Evolutionary conservation across 2,329 filamentous ascomycete genomes (phyloP), one percentile per base, ranked within the genome.

Genomic region (Orbilia ellipsospora): DNA sequence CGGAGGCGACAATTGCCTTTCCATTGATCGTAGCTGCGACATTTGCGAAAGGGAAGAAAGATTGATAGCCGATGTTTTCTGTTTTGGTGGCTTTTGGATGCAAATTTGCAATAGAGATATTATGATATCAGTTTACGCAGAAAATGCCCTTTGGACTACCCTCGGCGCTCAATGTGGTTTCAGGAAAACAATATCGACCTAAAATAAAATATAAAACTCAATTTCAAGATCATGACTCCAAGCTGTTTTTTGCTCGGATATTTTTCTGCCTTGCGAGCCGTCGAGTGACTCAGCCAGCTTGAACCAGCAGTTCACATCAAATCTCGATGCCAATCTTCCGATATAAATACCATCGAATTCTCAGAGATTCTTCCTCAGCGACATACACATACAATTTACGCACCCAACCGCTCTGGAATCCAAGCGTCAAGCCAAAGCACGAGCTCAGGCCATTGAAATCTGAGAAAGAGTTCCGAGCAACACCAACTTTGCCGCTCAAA

Each of bases 11-110:
- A 0, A 84, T 90, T 15, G 89, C 86, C 15, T 90, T 90, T 79
- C 89, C 89, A 6, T 82, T 91, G 77, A 89, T 91, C 77, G 88
- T 90, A 8, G 89, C 89, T 3, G 87, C 87, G 16, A 89, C 88
- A 0, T 90, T 90, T 82, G 88, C 88, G n/a, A 86, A 82, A 60
- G 70, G 63, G 0, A 74, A 74, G 50, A 18, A 36, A 6, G 10
- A 36, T 48, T 48, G 44, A 48, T 48, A 48, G 44, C 16, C 16
- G 44, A 48, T n/a, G 31, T 36, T 36, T 36, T 13, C 44, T 8
- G 44, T 15, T 48, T 48, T n/a, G 44, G 16, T 48, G 1, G 5
- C 44, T n/a, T 48, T 48, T 48, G 16, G 44, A 36, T 36, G 8
- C 1, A 36, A 4, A 7, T 10, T 36, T 36, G 31, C 10, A 36